Percentiles rank a stretch among this genome's conserved stretches.
Conservation (phyloP, 192 early-diverging fungal species). For the Rhizophagus prolifer region DNA sequence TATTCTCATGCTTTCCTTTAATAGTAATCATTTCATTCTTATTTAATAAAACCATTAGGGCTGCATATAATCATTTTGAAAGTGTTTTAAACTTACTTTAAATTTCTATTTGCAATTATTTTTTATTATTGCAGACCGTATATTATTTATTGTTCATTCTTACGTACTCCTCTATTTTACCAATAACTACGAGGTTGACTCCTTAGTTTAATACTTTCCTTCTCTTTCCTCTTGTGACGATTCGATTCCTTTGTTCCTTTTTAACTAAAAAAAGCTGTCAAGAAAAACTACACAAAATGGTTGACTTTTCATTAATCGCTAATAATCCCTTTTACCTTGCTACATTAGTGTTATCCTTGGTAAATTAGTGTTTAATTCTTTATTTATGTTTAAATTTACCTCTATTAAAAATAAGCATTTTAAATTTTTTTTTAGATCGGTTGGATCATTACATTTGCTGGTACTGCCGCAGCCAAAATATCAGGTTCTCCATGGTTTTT, state of each 20-base stretch:
- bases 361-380: neutral
- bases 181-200: neutral
- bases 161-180: neutral
- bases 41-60: neutral
- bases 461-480: constrained; percentile 27
- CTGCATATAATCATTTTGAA: neutral
- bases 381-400: neutral
- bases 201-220: neutral
- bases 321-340: constrained; percentile 19
- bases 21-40: neutral
- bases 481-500: constrained; percentile 39
- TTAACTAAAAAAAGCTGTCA: neutral
- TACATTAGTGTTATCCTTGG: constrained; percentile 13
- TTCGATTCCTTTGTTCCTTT: neutral
- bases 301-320: neutral
- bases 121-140: neutral
- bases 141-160: neutral
- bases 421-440: constrained; percentile 37
- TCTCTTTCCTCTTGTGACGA: neutral
- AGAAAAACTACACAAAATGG: neutral
- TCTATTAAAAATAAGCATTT: neutral
- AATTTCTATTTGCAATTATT: neutral
- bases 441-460: constrained; percentile 48
- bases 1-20: neutral
- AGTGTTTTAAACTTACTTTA: no score